phyloP scores from a whole-genome alignment of 352 stramenopile genomes.

The Phytopythium aichiense region DNA sequence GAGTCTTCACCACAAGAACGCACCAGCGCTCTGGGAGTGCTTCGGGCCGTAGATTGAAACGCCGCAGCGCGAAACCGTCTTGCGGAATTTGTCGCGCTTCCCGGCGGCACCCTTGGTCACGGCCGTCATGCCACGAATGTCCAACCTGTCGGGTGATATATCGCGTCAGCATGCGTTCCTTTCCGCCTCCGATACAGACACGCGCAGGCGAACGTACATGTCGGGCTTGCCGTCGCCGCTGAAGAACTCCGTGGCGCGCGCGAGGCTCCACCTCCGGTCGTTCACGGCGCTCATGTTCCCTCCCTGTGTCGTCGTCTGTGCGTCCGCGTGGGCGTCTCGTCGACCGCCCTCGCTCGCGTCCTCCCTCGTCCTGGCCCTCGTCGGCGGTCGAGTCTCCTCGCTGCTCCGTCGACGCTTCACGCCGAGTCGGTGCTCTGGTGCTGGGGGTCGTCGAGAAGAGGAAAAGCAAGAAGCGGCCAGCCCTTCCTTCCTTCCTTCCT shows the following conservation, averaged over 20 bases:
- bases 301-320: neutral
- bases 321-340: neutral
- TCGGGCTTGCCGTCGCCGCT: conserved; percentile 84
- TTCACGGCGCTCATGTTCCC: conserved; percentile 49
- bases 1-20: too few relatives aligned
- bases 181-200: too few relatives aligned
- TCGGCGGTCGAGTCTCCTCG: neutral
- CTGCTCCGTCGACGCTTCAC: neutral
- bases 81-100: conserved; percentile 87
- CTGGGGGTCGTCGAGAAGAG: too few relatives aligned
- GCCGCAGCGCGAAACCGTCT: conserved; percentile 79
- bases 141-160: conserved; percentile 37
- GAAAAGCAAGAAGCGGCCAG: too few relatives aligned
- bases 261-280: conserved; percentile 81
- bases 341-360: neutral
- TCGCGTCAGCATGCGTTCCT: conserved; percentile 1
- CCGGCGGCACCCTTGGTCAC: conserved; percentile 80
- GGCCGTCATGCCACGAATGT: conserved; percentile 85
- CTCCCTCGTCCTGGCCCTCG: neutral
- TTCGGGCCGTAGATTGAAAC: conserved; percentile 87
- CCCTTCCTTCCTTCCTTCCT: neutral
- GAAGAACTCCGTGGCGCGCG: conserved; percentile 86
- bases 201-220: conserved; percentile 36
- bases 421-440: neutral
- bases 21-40: conserved; percentile 51